Evolutionary conservation across 73 alveolate species (phyloP), one percentile per base, ranked within the genome.

Genomic region (Paramecium caudatum): DNA sequence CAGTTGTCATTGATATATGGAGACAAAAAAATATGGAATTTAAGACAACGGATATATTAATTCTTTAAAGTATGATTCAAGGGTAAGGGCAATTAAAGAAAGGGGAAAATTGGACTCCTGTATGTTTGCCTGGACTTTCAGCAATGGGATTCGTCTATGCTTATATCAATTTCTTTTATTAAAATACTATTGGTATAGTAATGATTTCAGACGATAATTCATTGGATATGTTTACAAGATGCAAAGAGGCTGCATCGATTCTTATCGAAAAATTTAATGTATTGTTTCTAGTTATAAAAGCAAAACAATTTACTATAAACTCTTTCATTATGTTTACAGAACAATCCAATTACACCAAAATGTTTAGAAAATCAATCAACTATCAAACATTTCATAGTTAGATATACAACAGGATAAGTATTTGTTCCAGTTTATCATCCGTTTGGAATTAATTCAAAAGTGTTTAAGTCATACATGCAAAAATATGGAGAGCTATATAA

Each of bases 111-210:
- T 94, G 98, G 98, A 92, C 90, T 3, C 98, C 98, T 1, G 34
- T 92, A 34, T 94, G 98, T 43, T 55, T 94, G 90, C 98, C 98
- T 0, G 98, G 98, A 15, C 87, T 94, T 39, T 94, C 98, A 4
- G 94, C 96, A 1, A 93, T 91, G 83, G 98, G 98, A 17, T 92
- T 90, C 62, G 91, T 94, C 46, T 95, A 94, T 63, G 83, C 93
- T 34, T 94, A 94, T 90, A 70, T 93, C 30, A 61, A 92, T 34
- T 94, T 88, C 92, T 84, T 83, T 39, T 82, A 91, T 19, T 90
- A 87, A 49, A 91, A 92, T 74, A 23, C 80, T 0, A 86, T 84
- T 86, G 98, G 96, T 0, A 90, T 94, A 13, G 86, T 94, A 46
- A 92, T 69, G 93, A 69, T 94, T 16, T 91, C 96, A 10, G 96